Base-by-base conservation (phyloP, 2,329 filamentous ascomycete genomes). In the Botryosphaeria dothidea region DNA sequence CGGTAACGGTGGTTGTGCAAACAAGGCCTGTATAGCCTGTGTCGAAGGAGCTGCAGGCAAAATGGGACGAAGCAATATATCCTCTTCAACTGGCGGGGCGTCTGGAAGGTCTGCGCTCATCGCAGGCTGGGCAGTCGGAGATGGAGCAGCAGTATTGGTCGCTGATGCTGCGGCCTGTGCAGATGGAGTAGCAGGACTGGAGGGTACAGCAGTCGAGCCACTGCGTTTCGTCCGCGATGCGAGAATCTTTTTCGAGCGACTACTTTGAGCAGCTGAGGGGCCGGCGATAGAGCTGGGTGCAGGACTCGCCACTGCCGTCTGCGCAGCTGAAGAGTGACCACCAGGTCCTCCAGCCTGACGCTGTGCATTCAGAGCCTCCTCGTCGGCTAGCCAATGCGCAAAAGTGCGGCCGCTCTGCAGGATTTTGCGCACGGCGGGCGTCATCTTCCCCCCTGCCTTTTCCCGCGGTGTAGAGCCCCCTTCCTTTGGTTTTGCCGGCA, bases 341-440 rank as follows among this genome's bases (percentile, higher is more conserved):
- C 43, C 41, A 6, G 21, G 56, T 2, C 46, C 64, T 5, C 36
- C 65, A 52, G 29, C 45, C 4, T 31, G 71, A 7, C 71, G 71
- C 46, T 65, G 62, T 15, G 46, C 45, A 78, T 70, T 70, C 87
- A 80, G 8, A 3, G 91, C 91, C 70, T 91, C 84, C 75, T 90
- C 92, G 75, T 95, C 92, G 70, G 92, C 90, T 52, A 94, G 84
- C 75, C 94, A 89, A 78, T 95, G 93, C 67, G 88, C 87, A 76
- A 94, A 94, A 3, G 90, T 92, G 80, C 94, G 92, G 73, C 92
- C 90, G 27, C 89, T 92, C 69, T 89, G 87, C 64, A 95, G 81
- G 67, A 95, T 92, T 78, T 89, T 90, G 70, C 91, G 87, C 27
- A 92, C 90, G 69, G 77, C 77, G 62, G 76, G 83, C 6, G 90